These are phyloP conservation scores for Isoetes taiwanensis DNA, from an alignment of 75 land plant genomes.

Conservation along the genomic window DNA sequence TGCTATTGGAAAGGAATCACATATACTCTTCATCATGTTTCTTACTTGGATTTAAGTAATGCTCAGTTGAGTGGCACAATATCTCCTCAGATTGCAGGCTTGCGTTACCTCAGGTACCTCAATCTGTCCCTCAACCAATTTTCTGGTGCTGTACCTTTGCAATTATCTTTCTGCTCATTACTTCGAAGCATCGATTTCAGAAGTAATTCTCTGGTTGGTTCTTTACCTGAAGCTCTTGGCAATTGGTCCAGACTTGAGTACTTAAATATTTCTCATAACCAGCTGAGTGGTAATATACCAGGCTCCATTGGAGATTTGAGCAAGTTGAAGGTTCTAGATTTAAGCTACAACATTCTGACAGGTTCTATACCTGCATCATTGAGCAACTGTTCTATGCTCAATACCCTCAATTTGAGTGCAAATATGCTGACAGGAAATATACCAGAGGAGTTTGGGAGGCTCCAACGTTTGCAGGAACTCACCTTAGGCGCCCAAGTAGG, in stretches of 20 bases:
- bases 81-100: constrained; percentile 50
- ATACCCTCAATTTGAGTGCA: constrained; percentile 44
- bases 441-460: constrained; percentile 31
- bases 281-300: constrained; percentile 19
- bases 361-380: constrained; percentile 47
- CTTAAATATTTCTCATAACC: constrained; percentile 16
- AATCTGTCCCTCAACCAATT: constrained; percentile 11
- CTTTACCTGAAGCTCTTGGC: constrained; percentile 13
- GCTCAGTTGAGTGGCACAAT: constrained; percentile 52
- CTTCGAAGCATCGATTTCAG: constrained; percentile 11
- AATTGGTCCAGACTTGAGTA: constrained; percentile 2
- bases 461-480: too few species aligned
- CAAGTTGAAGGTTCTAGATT: constrained; percentile 35
- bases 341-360: constrained; percentile 41
- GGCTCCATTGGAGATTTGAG: constrained; percentile 17
- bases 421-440: constrained; percentile 51
- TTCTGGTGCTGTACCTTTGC: constrained; percentile 10
- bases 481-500: too few species aligned
- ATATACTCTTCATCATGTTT: too few species aligned
- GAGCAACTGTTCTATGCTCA: constrained; percentile 31
- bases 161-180: neutral
- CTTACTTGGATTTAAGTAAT: constrained; percentile 69
- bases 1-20: too few species aligned
- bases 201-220: constrained; percentile 11
- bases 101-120: constrained; percentile 25